These are phyloP conservation scores for Nevesoporus exiguus DNA, from an alignment of 768 basidiomycete genomes.

Conservation along the genomic window DNA sequence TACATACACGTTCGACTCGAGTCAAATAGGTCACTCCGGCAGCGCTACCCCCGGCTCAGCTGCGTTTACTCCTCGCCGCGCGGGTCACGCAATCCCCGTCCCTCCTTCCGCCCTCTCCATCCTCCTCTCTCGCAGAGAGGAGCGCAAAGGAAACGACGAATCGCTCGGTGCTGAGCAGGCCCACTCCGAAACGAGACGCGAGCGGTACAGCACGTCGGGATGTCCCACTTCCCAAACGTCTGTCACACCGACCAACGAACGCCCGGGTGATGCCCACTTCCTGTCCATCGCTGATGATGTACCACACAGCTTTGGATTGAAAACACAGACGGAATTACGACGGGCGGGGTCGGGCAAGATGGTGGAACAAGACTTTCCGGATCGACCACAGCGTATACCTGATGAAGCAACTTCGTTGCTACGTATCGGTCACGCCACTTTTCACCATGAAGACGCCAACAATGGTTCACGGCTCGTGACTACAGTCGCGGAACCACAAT, in stretches of 20 bases:
- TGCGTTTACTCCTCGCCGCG: constrained; percentile 22
- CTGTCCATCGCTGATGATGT: background rate
- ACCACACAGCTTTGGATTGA: background rate
- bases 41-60: constrained; percentile 7
- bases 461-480: background rate
- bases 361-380: background rate
- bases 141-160: background rate
- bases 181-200: background rate
- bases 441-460: constrained; percentile 1
- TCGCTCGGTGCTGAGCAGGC: background rate
- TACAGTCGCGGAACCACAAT: constrained; percentile 2
- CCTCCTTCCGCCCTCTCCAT: constrained; percentile 36
- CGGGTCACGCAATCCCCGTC: constrained; percentile 18
- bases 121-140: constrained; percentile 29
- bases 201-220: background rate
- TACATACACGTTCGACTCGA: constrained; percentile 28
- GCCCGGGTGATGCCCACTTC: background rate
- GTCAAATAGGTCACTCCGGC: constrained; percentile 6
- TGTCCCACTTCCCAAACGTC: constrained; percentile 14
- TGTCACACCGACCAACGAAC: constrained; percentile 22
- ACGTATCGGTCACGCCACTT: constrained; percentile 8
- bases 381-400: background rate
- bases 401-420: constrained; percentile 24
- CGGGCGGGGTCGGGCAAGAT: background rate
- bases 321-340: background rate